Evolutionary conservation across 495 filamentous ascomycete genomes (phyloP), one percentile per base, ranked within the genome.

Genomic region (Delitschia confertaspora): DNA sequence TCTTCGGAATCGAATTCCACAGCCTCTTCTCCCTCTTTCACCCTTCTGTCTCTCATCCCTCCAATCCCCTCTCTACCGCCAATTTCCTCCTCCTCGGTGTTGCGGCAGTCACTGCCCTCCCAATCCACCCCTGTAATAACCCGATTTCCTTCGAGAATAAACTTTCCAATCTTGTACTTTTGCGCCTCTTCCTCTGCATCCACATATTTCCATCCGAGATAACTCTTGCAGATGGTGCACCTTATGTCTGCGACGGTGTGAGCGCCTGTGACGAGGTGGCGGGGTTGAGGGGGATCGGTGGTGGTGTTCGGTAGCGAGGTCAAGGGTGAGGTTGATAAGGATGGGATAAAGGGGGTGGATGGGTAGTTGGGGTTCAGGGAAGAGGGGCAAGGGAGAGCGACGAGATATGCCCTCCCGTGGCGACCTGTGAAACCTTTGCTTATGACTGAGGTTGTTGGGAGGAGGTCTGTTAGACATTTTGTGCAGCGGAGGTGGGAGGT

Each of bases 121-220:
- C 83, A 93, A 40, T 69, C 70, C n/a, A 72, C 68, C 33, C 69
- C 73, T 4, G 70, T 61, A 14, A 75, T 76, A 18, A 87, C 80
- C 47, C 82, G 70, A 59, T 79, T 79, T 23, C 81, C 87, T 67
- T 96, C 89, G 25, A 96, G 61, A n/a, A 96, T 95, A 55, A 88
- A 95, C 61, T 93, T 95, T 21, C 89, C 89, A 21, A 95, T 79
- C 61, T 96, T 96, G 65, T 96, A 96, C 40, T 74, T 72, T 61
- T 96, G 89, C 27, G 69, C 70, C 48, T 79, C 70, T 55, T 95
- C 83, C 39, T 82, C 79, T 0, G 89, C 89, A 31, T 77, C 77
- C 38, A 95, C 72, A 59, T 96, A 96, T 62, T 95, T 95, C 89
- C 89, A 96, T 7, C 89, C 89, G 13, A 96, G 59, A 30, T 83